Base-by-base conservation (phyloP, 2,329 filamentous ascomycete species). In the Botrytis byssoidea region DNA sequence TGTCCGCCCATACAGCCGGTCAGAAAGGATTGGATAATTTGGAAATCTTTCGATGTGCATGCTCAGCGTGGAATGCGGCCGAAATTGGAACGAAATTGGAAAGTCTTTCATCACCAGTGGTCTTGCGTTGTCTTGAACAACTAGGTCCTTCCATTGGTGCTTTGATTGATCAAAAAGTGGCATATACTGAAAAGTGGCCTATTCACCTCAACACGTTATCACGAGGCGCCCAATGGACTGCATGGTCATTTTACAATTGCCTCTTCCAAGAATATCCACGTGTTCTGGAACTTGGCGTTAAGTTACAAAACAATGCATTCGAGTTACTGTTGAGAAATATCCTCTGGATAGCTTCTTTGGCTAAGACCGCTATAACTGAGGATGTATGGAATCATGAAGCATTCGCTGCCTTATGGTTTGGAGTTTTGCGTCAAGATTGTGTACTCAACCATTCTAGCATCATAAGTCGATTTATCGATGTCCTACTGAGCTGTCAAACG, bases 251-350 rank as follows among this genome's bases (percentile, higher is more conserved):
- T 48, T 37, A 76, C 29, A 70, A 66, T 70, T 79, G 75, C 66
- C 32, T 80, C n/a, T 76, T 81, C 63, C 72, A 77, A 20, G 79
- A 81, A 48, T 78, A 78, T 55, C 77, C 79, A 9, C 75, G 76
- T 59, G 73, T 74, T 35, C 74, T 81, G 10, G 70, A 75, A n/a
- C 66, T 79, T 40, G 74, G 73, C 2, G 25, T 75, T 8, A 75
- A 77, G 32, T 68, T 78, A 29, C 66, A 76, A 46, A 74, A 48
- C 3, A 46, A 74, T 14, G 20, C 40, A 0, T 75, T 79, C 42
- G 65, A 57, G 16, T 61, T 76, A 12, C 74, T 81, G 61, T 59
- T 81, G n/a, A 73, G 78, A 63, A 74, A 74, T 18, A 65, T 79
- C 25, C 79, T 81, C 65, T 79, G 77, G 74, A 65, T 81, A 70